Conservation (phyloP, 148 eudicot species). For the Persicaria tinctoria region DNA sequence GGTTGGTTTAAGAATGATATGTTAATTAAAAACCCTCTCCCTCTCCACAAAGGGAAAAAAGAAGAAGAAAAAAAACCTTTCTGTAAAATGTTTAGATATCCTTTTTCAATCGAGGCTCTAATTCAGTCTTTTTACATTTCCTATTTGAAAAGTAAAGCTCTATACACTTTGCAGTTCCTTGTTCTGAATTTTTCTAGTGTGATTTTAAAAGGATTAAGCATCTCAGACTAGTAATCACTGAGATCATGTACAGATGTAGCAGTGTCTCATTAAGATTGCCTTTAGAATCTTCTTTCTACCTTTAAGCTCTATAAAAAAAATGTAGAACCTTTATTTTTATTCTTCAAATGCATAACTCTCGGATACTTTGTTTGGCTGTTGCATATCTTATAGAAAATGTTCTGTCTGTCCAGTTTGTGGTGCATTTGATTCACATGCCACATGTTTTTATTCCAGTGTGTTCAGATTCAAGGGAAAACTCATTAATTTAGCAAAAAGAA, state of each 20-base stretch:
- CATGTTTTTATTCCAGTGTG: not conserved
- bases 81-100: not conserved
- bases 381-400: not conserved
- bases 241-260: not conserved
- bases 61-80: not conserved
- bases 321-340: not conserved
- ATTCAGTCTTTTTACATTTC: not conserved
- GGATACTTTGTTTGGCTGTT: not conserved
- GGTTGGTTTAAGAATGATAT: constrained; percentile 27
- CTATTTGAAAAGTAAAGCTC: not conserved
- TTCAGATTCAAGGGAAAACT: not conserved
- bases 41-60: not conserved
- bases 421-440: not conserved
- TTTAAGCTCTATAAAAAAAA: not conserved
- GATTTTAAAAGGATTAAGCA: not conserved
- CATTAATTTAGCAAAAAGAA: not conserved
- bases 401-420: not conserved
- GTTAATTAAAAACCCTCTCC: not conserved
- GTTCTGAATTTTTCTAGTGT: not conserved
- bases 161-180: not conserved
- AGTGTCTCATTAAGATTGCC: not conserved
- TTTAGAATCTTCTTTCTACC: not conserved
- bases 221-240: not conserved
- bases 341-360: not conserved
- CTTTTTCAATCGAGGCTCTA: not conserved